Evolutionary conservation across 441 rosid species (phyloP).

Genomic region (Biscutella auriculata): DNA sequence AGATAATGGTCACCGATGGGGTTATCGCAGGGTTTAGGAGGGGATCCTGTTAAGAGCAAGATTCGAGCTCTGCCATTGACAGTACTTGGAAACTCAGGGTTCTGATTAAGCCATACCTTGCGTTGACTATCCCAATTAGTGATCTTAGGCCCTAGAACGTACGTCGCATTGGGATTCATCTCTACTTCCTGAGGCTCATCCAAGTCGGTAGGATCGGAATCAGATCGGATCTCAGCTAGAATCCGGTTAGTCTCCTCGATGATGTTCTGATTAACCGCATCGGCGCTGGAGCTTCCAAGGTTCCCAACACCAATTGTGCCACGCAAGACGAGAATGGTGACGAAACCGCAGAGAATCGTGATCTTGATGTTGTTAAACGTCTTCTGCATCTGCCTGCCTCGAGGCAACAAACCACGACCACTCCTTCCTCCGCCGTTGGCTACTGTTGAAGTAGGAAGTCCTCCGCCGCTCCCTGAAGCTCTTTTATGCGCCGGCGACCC

Average conservation of each 20-base stretch:
- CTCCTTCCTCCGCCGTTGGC: conserved; percentile 20
- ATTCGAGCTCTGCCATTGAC: conserved; percentile 62
- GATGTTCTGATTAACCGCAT: conserved; percentile 64
- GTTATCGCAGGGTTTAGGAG: conserved; percentile 87
- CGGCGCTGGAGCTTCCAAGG: conserved; percentile 64
- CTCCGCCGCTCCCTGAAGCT: conserved; percentile 25
- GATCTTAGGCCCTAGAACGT: conserved; percentile 68
- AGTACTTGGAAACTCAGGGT: conserved; percentile 65
- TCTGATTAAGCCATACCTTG: conserved; percentile 61
- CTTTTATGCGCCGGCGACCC: conserved; percentile 29
- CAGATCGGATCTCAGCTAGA: conserved; percentile 84
- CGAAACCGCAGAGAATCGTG: conserved; percentile 89
- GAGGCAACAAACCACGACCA: conserved; percentile 29
- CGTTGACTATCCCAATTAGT: conserved; percentile 65
- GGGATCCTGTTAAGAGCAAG: conserved; percentile 76
- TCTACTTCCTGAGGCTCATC: conserved; percentile 35
- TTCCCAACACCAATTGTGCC: conserved; percentile 78
- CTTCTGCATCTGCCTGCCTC: conserved; percentile 86
- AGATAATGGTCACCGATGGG: conserved; percentile 87
- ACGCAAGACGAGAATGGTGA: conserved; percentile 83
- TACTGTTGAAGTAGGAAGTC: conserved; percentile 18
- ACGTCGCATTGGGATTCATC: conserved; percentile 47
- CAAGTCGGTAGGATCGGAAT: conserved; percentile 41
- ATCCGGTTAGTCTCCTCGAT: conserved; percentile 80
- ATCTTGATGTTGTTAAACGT: conserved; percentile 94